Base-by-base conservation (phyloP, 2,329 filamentous ascomycete species). In the Exophiala phaeomuriformis region DNA sequence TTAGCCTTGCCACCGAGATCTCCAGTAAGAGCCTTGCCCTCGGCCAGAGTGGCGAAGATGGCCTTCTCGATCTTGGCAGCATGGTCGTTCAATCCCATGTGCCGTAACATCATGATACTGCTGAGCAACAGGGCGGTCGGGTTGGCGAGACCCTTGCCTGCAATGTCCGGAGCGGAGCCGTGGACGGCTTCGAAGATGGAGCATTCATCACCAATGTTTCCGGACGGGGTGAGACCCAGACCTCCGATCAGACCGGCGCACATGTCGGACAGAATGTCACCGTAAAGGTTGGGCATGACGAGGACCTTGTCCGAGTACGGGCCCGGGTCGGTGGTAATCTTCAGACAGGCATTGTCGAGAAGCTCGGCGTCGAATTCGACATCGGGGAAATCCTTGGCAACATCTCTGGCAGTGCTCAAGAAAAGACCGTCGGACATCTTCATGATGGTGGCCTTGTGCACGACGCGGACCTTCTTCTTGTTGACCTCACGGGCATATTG, bases 101-200 rank as follows among this genome's bases (percentile, higher is more conserved):
- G 93, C 75, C 93, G 85, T 80, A 98, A 77, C 93, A 98, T 98
- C 93, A 98, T 98, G 78, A 97, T 93, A 73, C 88, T 95, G 75
- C 83, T 88, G 67, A 98, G 86, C 61, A 98, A 83, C 64, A 98
- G 83, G 57, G 93, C 93, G 58, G 93, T 98, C 60, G 93, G 93
- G 83, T 98, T 98, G 69, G 93, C 93, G 64, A 97, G 85, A 64
- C 82, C 86, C 83, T 96, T 90, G 74, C 91, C 91, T 63, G 90
- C 90, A 71, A 97, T 97, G 74, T 97, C 91, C 55, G 93, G 91
- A 56, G 93, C 91, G 61, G 90, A 96, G 67, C 91, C 93, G 81
- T 98, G 93, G 67, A 98, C 93, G 68, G 93, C 93, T 80, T 98
- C 93, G 79, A 98, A 98, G 78, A 98, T 98, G 72, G 90, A 96